A percentile compares a stretch with the other conserved stretches of the same genome.
phyloP scores from a whole-genome alignment of 1,284 basidiomycete species.

The Phaffia rhodozyma region DNA sequence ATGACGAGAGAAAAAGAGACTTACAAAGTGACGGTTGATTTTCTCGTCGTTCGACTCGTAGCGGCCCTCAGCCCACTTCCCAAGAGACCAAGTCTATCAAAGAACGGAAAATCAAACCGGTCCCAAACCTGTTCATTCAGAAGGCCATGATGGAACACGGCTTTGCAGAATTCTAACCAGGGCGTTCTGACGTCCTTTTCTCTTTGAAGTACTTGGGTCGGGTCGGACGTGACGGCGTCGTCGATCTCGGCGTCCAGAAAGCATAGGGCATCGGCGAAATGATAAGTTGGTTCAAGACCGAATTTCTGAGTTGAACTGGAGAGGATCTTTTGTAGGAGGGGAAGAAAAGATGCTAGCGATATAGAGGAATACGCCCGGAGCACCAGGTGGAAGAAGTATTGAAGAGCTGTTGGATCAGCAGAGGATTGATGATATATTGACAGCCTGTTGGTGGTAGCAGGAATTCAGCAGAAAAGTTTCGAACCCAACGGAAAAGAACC shows the following conservation, averaged over 20 bases:
- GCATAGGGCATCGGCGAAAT: conserved; percentile 1
- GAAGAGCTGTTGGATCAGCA: too few relatives aligned
- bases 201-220: background rate
- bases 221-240: background rate
- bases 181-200: background rate
- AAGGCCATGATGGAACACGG: background rate
- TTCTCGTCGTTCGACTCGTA: conserved; percentile 3
- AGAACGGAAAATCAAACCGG: conserved; percentile 11
- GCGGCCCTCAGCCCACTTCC: background rate
- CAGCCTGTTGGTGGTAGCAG: too few relatives aligned
- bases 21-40: conserved; percentile 13
- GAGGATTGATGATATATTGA: too few relatives aligned
- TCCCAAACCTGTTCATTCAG: background rate
- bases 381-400: too few relatives aligned
- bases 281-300: too few relatives aligned
- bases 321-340: too few relatives aligned
- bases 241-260: conserved; percentile 2
- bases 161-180: conserved; percentile 8
- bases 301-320: too few relatives aligned
- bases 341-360: too few relatives aligned
- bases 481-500: too few relatives aligned
- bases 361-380: too few relatives aligned
- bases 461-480: too few relatives aligned
- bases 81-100: background rate
- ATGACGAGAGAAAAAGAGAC: background rate